These are phyloP conservation scores for Aureobasidium melanogenum DNA, from an alignment of 2,329 filamentous ascomycete genomes.

Conservation along the genomic window DNA sequence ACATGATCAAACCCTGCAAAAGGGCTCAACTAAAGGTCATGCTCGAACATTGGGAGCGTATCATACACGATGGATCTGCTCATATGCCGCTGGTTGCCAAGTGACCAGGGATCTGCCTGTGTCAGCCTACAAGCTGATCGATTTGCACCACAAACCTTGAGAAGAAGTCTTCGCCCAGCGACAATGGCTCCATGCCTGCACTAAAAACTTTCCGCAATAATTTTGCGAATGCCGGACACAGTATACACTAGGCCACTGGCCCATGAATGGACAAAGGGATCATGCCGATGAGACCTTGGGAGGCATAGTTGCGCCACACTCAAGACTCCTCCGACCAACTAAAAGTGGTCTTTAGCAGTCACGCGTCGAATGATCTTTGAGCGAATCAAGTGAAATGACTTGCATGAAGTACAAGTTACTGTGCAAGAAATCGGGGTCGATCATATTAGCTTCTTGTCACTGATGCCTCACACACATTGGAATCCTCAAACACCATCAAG, in stretches of 20 bases:
- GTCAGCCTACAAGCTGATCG: background rate
- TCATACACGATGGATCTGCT: constrained; percentile 1
- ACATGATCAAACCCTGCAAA: constrained; percentile 13
- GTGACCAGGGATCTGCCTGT: background rate
- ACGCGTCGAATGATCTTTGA: too few species aligned
- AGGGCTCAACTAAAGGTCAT: background rate
- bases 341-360: too few species aligned
- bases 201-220: background rate
- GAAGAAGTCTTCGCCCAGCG: background rate
- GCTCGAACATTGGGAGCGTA: constrained; percentile 10
- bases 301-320: too few species aligned
- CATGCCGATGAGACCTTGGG: too few species aligned
- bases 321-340: too few species aligned
- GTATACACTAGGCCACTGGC: background rate
- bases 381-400: too few species aligned
- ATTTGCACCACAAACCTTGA: background rate
- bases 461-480: too few species aligned
- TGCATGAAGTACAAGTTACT: background rate
- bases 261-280: background rate
- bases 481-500: too few species aligned
- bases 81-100: constrained; percentile 1
- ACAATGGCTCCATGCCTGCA: background rate
- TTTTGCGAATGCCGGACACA: background rate
- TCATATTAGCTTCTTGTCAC: too few species aligned
- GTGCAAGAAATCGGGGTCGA: background rate